These are phyloP conservation scores for Teunomyces kruisii DNA, from an alignment of 805 yeast genomes.

Conservation along the genomic window DNA sequence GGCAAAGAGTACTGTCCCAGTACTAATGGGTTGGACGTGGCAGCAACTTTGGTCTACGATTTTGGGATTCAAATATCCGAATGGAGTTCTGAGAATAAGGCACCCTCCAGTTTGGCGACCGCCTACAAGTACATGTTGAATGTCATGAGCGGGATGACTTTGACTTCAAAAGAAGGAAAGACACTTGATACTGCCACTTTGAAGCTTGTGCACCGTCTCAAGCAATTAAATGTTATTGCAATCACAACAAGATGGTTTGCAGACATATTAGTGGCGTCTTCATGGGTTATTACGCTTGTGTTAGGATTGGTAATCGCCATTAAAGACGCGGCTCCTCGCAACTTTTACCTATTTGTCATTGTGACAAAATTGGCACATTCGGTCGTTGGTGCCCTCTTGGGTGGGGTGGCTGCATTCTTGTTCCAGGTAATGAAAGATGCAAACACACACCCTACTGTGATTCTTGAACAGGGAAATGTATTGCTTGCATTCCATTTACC, in stretches of 20 bases:
- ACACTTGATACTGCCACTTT: not conserved
- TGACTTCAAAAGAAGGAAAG: not conserved
- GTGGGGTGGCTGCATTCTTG: not conserved
- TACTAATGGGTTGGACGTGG: constrained; percentile 47
- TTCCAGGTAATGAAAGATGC: not conserved
- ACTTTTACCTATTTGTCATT: too few relatives aligned
- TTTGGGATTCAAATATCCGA: constrained; percentile 48
- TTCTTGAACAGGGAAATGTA: not conserved
- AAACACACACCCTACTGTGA: not conserved
- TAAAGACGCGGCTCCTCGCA: too few relatives aligned
- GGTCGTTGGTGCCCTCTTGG: not conserved
- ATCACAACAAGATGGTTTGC: not conserved
- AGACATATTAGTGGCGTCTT: not conserved
- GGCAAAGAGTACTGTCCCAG: constrained; percentile 25
- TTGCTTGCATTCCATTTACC: not conserved
- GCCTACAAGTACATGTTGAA: constrained; percentile 6
- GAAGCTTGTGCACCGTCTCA: not conserved
- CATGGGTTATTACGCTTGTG: not conserved
- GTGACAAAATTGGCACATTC: not conserved
- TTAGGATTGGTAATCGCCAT: too few relatives aligned
- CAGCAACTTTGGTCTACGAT: constrained; percentile 49
- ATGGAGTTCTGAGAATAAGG: constrained; percentile 28
- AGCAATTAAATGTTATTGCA: not conserved
- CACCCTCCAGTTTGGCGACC: constrained; percentile 11
- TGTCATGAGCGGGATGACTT: not conserved